Evolutionary conservation across 106 monocot genomes (phyloP).

Genomic region (Alisma plantagoaquatica): DNA sequence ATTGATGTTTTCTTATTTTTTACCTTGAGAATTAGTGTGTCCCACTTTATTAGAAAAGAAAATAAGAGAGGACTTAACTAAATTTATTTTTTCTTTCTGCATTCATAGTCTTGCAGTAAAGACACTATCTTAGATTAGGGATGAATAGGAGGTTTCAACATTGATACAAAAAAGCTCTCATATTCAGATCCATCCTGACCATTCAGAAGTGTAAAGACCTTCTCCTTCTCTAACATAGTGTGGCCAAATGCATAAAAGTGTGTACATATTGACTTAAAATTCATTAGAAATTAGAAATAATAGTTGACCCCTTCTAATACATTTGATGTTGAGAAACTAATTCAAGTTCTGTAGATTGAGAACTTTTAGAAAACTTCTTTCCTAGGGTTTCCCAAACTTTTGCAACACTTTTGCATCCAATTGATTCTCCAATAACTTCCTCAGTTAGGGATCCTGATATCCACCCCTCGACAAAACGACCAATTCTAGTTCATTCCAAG

Average conservation of each 20-base stretch:
- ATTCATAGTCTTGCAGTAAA: too few relatives aligned
- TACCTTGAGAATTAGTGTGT: too few relatives aligned
- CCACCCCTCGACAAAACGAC: too few relatives aligned
- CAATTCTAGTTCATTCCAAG: too few relatives aligned
- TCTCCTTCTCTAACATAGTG: background rate
- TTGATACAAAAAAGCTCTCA: too few relatives aligned
- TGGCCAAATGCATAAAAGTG: conserved; percentile 2
- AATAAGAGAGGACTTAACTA: too few relatives aligned
- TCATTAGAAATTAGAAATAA: background rate
- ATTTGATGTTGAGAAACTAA: background rate
- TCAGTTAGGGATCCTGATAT: conserved; percentile 1
- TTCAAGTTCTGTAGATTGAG: conserved; percentile 1
- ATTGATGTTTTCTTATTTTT: too few relatives aligned
- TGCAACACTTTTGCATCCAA: background rate
- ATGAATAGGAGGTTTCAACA: too few relatives aligned
- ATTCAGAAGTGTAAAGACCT: conserved; percentile 1
- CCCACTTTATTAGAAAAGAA: too few relatives aligned
- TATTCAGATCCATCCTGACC: too few relatives aligned
- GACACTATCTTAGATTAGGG: too few relatives aligned
- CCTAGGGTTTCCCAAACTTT: conserved; percentile 1
- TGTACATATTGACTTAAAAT: conserved; percentile 1
- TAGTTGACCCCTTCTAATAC: background rate
- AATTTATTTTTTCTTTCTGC: too few relatives aligned
- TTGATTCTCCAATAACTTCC: background rate
- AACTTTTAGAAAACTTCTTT: background rate